These are phyloP conservation scores for Trametes punicea DNA, from an alignment of 768 basidiomycete species.

Conservation along the genomic window DNA sequence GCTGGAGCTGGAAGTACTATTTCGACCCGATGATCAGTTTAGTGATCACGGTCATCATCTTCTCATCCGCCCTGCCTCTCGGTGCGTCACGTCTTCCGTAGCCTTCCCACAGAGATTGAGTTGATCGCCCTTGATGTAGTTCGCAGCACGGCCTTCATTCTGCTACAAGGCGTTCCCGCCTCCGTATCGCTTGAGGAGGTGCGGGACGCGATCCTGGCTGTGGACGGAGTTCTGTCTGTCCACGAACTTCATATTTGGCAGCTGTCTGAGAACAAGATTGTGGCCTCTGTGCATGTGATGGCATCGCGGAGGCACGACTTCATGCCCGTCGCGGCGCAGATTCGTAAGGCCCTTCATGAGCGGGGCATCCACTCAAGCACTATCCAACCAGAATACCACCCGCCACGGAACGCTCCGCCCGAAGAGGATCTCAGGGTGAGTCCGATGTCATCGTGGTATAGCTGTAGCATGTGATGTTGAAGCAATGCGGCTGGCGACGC, in stretches of 20 bases:
- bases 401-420: conserved; percentile 35
- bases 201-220: conserved; percentile 70
- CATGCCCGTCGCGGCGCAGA: conserved; percentile 83
- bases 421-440: conserved; percentile 52
- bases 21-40: conserved; percentile 92
- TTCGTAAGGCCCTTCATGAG: conserved; percentile 80
- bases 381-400: conserved; percentile 84
- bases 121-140: conserved; percentile 42
- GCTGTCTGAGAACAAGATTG: conserved; percentile 89
- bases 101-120: not conserved
- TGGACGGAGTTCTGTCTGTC: conserved; percentile 82
- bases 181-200: conserved; percentile 90
- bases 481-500: conserved; percentile 2
- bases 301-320: conserved; percentile 81
- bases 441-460: conserved; percentile 1
- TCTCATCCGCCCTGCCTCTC: conserved; percentile 90
- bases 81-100: conserved; percentile 38
- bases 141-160: conserved; percentile 88
- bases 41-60: conserved; percentile 94
- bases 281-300: conserved; percentile 94
- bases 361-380: conserved; percentile 95
- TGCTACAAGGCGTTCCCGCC: conserved; percentile 90
- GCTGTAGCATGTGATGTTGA: not conserved
- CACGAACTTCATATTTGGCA: conserved; percentile 99
- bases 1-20: conserved; percentile 84